Percentiles rank a stretch among this genome's conserved stretches.
These are phyloP conservation scores for Pyrenophora graminea DNA, from an alignment of 2,329 filamentous ascomycete genomes.

Conservation along the genomic window DNA sequence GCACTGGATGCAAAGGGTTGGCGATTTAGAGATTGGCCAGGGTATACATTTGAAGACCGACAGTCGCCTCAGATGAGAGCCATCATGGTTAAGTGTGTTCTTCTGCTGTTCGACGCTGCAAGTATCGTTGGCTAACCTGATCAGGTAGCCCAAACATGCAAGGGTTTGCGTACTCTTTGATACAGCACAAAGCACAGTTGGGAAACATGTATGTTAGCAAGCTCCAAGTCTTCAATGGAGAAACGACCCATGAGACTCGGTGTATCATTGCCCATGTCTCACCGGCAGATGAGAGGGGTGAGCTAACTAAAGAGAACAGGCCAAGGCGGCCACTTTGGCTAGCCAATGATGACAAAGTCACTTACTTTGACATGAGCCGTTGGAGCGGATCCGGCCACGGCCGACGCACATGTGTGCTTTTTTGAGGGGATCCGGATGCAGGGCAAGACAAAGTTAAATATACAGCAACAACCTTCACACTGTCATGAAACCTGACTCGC, in stretches of 20 bases:
- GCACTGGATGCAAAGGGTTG: conserved; percentile 12
- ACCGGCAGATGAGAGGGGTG: conserved; percentile 7
- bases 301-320: not conserved
- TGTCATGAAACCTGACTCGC: not conserved
- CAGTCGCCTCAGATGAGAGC: conserved; percentile 17
- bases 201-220: conserved; percentile 24
- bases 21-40: conserved; percentile 19
- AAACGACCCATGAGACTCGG: conserved; percentile 11
- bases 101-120: not conserved
- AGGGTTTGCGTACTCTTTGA: conserved; percentile 26
- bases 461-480: not conserved
- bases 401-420: not conserved
- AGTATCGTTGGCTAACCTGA: not conserved
- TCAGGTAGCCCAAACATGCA: conserved; percentile 23
- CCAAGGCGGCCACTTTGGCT: not conserved
- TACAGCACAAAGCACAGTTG: conserved; percentile 24
- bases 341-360: not conserved
- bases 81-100: conserved; percentile 17
- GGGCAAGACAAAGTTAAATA: conserved; percentile 2
- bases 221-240: conserved; percentile 19
- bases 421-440: conserved; percentile 9
- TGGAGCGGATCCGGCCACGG: conserved; percentile 10
- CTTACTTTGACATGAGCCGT: not conserved
- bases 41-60: conserved; percentile 17
- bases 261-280: conserved; percentile 20